These are phyloP conservation scores for Volvariella volvacea DNA, from an alignment of 1,284 basidiomycete species.

Conservation along the genomic window DNA sequence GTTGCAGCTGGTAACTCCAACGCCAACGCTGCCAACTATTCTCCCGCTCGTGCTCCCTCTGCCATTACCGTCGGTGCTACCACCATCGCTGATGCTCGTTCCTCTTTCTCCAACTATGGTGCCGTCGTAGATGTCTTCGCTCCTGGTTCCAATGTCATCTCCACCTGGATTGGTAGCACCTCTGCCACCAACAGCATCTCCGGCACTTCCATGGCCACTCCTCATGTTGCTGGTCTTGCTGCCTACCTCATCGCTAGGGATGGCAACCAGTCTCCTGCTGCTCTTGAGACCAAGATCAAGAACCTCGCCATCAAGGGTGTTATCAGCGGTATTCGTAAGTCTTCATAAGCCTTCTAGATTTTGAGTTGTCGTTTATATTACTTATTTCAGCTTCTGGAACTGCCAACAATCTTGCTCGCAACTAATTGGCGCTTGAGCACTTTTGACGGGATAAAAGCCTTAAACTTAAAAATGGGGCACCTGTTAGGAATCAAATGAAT, in stretches of 20 bases:
- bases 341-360: conserved; percentile 1
- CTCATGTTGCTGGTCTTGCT: conserved; percentile 57
- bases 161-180: conserved; percentile 61
- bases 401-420: background rate
- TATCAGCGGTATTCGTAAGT: conserved; percentile 21
- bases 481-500: too few relatives aligned
- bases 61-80: conserved; percentile 79
- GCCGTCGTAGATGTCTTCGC: conserved; percentile 72
- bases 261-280: conserved; percentile 19
- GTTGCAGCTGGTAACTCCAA: conserved; percentile 39
- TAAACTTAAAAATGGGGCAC: too few relatives aligned
- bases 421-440: too few relatives aligned
- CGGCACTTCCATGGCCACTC: conserved; percentile 55
- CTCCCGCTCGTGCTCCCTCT: conserved; percentile 59
- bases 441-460: too few relatives aligned
- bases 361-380: too few relatives aligned
- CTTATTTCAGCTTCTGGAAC: conserved; percentile 1
- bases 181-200: conserved; percentile 47
- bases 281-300: conserved; percentile 17
- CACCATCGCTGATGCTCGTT: conserved; percentile 62
- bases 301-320: conserved; percentile 14
- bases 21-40: conserved; percentile 60
- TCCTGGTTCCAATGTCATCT: conserved; percentile 64
- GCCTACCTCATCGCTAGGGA: conserved; percentile 55
- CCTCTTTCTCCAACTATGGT: conserved; percentile 75